phyloP scores from a whole-genome alignment of 805 yeast genomes.

The Ogataea kodamae region DNA sequence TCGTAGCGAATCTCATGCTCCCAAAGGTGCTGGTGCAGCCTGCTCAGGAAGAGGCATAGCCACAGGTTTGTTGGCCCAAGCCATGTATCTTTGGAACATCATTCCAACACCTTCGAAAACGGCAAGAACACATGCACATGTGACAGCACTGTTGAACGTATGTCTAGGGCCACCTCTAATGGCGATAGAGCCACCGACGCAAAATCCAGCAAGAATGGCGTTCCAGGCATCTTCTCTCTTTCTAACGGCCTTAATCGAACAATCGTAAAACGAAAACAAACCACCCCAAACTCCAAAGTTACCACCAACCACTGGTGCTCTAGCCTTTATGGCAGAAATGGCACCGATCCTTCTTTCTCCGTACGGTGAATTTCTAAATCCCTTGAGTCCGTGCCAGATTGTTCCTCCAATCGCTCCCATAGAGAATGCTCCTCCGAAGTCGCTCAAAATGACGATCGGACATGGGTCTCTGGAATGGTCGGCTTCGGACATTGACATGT shows the following conservation, averaged over 20 bases:
- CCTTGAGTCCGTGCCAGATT: conserved; percentile 98
- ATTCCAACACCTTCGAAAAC: conserved; percentile 98
- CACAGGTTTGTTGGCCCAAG: conserved; percentile 73
- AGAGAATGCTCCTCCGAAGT: conserved; percentile 98
- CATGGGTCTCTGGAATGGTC: conserved; percentile 99
- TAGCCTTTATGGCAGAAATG: conserved; percentile 82
- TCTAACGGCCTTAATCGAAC: conserved; percentile 92
- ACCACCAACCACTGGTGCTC: conserved; percentile 99
- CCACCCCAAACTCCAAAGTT: conserved; percentile 99
- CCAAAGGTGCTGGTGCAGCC: conserved; percentile 26
- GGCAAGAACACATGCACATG: conserved; percentile 95
- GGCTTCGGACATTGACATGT: conserved; percentile 63
- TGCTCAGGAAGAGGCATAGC: conserved; percentile 56
- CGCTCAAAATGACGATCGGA: conserved; percentile 92
- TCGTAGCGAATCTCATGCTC: conserved; percentile 16
- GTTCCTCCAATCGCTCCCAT: conserved; percentile 99
- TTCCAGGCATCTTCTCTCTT: conserved; percentile 98
- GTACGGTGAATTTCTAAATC: conserved; percentile 95
- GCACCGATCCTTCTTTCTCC: conserved; percentile 95
- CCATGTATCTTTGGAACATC: conserved; percentile 88
- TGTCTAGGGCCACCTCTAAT: conserved; percentile 99
- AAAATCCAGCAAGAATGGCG: conserved; percentile 95
- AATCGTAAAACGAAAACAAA: conserved; percentile 89
- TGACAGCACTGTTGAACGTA: conserved; percentile 92
- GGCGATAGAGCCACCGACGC: conserved; percentile 97